Evolutionary conservation across 2,329 filamentous ascomycete species (phyloP).

Genomic region (Blastomyces gilchristii): DNA sequence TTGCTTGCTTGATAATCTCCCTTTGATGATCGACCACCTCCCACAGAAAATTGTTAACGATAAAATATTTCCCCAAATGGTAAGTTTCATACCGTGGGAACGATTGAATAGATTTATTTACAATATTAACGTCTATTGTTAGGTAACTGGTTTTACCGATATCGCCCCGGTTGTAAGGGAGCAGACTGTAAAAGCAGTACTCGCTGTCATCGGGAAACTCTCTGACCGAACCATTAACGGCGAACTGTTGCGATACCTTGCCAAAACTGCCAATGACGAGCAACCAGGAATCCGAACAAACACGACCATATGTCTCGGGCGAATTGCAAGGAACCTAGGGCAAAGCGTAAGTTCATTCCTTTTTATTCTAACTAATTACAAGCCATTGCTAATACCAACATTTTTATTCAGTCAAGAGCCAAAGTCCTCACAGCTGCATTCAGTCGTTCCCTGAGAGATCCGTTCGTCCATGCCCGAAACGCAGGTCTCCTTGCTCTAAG

Average conservation of each 20-base stretch:
- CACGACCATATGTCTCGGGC: constrained; percentile 93
- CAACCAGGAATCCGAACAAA: constrained; percentile 96
- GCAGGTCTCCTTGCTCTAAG: constrained; percentile 76
- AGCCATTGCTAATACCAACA: constrained; percentile 20
- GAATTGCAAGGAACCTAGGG: constrained; percentile 84
- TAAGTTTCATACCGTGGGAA: constrained; percentile 29
- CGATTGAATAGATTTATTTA: constrained; percentile 16
- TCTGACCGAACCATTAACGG: constrained; percentile 91
- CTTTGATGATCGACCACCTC: constrained; percentile 81
- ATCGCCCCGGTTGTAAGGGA: constrained; percentile 83
- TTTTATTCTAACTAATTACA: neutral
- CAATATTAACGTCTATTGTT: constrained; percentile 15
- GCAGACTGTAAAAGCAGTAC: constrained; percentile 88
- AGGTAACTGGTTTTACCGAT: constrained; percentile 93
- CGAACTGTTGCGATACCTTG: constrained; percentile 78
- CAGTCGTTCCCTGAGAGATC: constrained; percentile 75
- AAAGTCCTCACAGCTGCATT: constrained; percentile 94
- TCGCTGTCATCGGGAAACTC: constrained; percentile 77
- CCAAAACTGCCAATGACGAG: constrained; percentile 94
- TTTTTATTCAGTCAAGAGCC: constrained; percentile 51
- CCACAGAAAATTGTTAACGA: constrained; percentile 85
- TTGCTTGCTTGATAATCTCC: constrained; percentile 77
- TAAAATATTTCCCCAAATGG: constrained; percentile 92
- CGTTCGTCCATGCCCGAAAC: constrained; percentile 88
- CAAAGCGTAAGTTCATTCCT: constrained; percentile 36